phyloP scores from a whole-genome alignment of 371 early-diverging fungal genomes.

The Entomophthora muscae region DNA sequence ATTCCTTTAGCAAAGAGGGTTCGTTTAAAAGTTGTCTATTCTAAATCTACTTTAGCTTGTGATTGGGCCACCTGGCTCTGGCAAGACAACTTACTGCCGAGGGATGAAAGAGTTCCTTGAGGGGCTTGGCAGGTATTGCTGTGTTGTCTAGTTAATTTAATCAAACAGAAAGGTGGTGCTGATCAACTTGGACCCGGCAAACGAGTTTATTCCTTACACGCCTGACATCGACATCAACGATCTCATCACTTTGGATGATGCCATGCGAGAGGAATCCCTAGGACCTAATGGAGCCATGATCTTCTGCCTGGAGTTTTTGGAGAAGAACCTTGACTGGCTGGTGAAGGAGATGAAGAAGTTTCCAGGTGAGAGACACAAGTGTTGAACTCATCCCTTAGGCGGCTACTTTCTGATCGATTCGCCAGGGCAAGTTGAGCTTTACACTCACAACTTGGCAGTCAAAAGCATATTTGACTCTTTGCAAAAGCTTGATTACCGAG shows the following conservation, averaged over 20 bases:
- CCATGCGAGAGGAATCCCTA: slow-evolving; percentile 80
- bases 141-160: background rate
- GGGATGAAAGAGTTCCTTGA: slow-evolving; percentile 79
- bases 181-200: slow-evolving; percentile 98
- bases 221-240: slow-evolving; percentile 82
- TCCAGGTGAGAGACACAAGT: slow-evolving; percentile 21
- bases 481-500: slow-evolving; percentile 51
- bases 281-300: slow-evolving; percentile 99
- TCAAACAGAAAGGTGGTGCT: slow-evolving; percentile 53
- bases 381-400: slow-evolving; percentile 21
- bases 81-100: slow-evolving; percentile 94
- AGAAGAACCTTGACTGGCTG: slow-evolving; percentile 88
- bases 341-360: slow-evolving; percentile 56
- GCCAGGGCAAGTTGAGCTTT: slow-evolving; percentile 99
- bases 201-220: slow-evolving; percentile 72
- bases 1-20: no score
- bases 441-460: slow-evolving; percentile 96
- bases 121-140: slow-evolving; percentile 46
- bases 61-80: slow-evolving; percentile 94
- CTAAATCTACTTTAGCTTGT: no score
- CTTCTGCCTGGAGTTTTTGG: slow-evolving; percentile 86
- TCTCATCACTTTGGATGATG: slow-evolving; percentile 86
- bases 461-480: slow-evolving; percentile 62
- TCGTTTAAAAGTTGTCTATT: no score
- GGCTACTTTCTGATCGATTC: slow-evolving; percentile 92